These are phyloP conservation scores for Rhodosporidiobolus sp. DNA, from an alignment of 768 basidiomycete genomes.

Conservation along the genomic window DNA sequence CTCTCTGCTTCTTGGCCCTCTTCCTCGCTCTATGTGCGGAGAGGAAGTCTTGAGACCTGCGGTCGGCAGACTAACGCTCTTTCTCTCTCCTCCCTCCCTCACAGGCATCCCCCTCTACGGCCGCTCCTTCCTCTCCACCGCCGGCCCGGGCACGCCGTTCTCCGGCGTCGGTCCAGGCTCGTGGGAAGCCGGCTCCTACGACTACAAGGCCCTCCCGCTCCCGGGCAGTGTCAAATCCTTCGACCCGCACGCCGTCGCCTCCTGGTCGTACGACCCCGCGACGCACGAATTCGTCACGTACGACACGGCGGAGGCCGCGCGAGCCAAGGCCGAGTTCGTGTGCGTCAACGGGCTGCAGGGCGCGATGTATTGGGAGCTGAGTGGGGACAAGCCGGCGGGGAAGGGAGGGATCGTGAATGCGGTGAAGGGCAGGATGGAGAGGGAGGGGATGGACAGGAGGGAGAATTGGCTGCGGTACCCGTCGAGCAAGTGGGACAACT, in stretches of 20 bases:
- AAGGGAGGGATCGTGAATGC: constrained; percentile 71
- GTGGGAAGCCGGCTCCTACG: constrained; percentile 75
- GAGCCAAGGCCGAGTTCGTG: constrained; percentile 77
- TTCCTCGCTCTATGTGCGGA: no score
- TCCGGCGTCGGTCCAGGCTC: constrained; percentile 78
- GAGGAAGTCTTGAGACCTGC: no score
- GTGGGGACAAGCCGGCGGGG: constrained; percentile 71
- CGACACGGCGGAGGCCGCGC: constrained; percentile 66
- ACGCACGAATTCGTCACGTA: constrained; percentile 79
- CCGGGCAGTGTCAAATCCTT: constrained; percentile 64
- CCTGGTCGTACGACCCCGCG: constrained; percentile 75
- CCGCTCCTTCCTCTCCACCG: constrained; percentile 78
- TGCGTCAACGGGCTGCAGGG: constrained; percentile 72
- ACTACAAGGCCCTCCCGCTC: constrained; percentile 84
- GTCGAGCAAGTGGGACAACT: constrained; percentile 72
- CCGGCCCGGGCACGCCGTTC: constrained; percentile 75
- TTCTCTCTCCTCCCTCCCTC: no score
- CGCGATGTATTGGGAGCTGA: constrained; percentile 88
- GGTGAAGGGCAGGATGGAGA: constrained; percentile 56
- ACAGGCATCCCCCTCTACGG: constrained; percentile 84
- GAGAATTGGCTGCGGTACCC: constrained; percentile 81
- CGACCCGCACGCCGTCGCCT: constrained; percentile 67
- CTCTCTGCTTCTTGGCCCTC: background rate
- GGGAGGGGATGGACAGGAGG: constrained; percentile 58
- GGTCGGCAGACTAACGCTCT: no score